phyloP scores from a whole-genome alignment of 805 yeast genomes.

The Spathaspora girioi region DNA sequence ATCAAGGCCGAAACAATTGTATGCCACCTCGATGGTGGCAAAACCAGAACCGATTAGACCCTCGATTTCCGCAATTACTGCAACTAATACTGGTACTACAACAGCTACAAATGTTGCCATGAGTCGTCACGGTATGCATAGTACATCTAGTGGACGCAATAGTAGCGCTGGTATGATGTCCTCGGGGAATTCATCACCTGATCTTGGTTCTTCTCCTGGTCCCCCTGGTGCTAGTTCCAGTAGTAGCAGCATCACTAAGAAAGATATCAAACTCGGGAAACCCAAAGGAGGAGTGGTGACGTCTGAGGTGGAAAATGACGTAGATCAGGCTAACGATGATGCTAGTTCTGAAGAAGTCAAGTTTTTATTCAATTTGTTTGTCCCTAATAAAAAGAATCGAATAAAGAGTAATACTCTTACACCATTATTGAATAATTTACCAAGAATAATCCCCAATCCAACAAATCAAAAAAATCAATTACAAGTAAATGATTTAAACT shows the following conservation, averaged over 20 bases:
- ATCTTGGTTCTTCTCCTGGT: not conserved
- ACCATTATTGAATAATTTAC: constrained; percentile 24
- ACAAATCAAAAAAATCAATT: constrained; percentile 6
- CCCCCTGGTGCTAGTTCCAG: not conserved
- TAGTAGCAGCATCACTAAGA: not conserved
- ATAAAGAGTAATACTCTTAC: constrained; percentile 29
- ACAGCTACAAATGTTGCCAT: not conserved
- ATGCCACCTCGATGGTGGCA: not conserved
- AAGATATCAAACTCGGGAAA: constrained; percentile 1
- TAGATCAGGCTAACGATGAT: constrained; percentile 13
- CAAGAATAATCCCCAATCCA: constrained; percentile 20
- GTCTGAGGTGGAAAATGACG: constrained; percentile 4
- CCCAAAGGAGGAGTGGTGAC: not conserved
- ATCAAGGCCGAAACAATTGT: not conserved
- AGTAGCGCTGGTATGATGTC: not conserved
- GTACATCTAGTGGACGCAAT: not conserved
- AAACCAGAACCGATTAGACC: not conserved
- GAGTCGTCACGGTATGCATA: not conserved
- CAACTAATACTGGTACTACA: not conserved
- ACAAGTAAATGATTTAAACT: constrained; percentile 19
- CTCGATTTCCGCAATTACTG: not conserved
- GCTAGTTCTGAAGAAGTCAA: constrained; percentile 28
- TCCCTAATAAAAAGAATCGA: constrained; percentile 27
- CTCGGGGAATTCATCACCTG: not conserved
- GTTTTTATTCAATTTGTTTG: constrained; percentile 29